A percentile compares a stretch with the other conserved stretches of the same genome.
These are phyloP conservation scores for Apostasia ramifera DNA, from an alignment of 106 monocot species.

Conservation along the genomic window DNA sequence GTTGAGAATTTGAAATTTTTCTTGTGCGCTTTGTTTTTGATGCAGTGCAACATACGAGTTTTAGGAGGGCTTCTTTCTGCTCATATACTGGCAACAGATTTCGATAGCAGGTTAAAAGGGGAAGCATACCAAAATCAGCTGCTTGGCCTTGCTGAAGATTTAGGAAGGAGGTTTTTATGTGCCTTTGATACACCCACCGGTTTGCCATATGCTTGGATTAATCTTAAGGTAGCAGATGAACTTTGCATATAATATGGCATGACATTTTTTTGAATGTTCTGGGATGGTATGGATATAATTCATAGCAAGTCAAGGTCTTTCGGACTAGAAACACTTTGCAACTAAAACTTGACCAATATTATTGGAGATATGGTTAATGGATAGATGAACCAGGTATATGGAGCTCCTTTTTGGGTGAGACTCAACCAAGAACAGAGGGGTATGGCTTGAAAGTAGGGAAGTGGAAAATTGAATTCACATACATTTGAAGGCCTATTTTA, in stretches of 20 bases:
- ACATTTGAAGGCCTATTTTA: too few species aligned
- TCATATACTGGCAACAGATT: slow-evolving; percentile 85
- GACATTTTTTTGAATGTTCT: too few species aligned
- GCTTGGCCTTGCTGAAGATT: slow-evolving; percentile 71
- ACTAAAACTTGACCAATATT: too few species aligned
- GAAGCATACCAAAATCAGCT: slow-evolving; percentile 65
- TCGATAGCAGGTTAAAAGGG: slow-evolving; percentile 42
- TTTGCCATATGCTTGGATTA: slow-evolving; percentile 95
- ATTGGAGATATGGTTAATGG: too few species aligned
- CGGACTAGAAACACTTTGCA: too few species aligned
- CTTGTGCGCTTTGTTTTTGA: slow-evolving; percentile 27
- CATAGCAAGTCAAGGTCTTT: too few species aligned
- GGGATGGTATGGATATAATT: too few species aligned
- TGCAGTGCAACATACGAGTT: slow-evolving; percentile 94
- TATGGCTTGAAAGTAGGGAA: too few species aligned
- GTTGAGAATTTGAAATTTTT: slow-evolving; percentile 1
- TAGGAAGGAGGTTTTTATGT: slow-evolving; percentile 68
- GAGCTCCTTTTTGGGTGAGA: too few species aligned
- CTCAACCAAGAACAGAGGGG: too few species aligned
- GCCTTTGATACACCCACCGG: slow-evolving; percentile 92
- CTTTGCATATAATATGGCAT: neutral
- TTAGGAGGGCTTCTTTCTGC: slow-evolving; percentile 96
- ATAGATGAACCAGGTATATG: too few species aligned
- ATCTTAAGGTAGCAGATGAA: slow-evolving; percentile 56
- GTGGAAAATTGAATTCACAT: too few species aligned